Evolutionary conservation across 495 filamentous ascomycete genomes (phyloP).

Genomic region (Penicillium lividum): DNA sequence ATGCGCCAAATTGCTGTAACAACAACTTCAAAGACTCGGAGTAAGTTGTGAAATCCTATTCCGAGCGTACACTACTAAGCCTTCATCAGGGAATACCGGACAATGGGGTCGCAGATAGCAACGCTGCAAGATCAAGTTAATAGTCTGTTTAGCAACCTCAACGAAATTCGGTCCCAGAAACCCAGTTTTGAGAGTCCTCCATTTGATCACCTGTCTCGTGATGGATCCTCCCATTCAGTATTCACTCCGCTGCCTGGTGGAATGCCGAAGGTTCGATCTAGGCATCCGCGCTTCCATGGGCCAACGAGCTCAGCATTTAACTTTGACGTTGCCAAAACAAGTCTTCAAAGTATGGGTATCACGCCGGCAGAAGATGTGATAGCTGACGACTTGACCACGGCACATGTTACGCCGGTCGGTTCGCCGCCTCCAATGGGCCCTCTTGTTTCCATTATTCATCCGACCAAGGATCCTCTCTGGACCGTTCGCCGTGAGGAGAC

Average conservation of each 20-base stretch:
- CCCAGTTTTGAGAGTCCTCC: slow-evolving; percentile 36
- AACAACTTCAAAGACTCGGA: slow-evolving; percentile 81
- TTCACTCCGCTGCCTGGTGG: slow-evolving; percentile 37
- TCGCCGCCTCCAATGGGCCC: slow-evolving; percentile 52
- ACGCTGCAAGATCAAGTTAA: slow-evolving; percentile 85
- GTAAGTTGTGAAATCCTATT: slow-evolving; percentile 34
- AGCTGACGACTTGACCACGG: slow-evolving; percentile 55
- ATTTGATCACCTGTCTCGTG: slow-evolving; percentile 41
- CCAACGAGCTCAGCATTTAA: slow-evolving; percentile 86
- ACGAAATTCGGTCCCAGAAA: slow-evolving; percentile 55
- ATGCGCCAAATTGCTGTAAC: slow-evolving; percentile 89
- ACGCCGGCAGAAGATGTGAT: slow-evolving; percentile 54
- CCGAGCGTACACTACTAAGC: slow-evolving; percentile 13
- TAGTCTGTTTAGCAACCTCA: slow-evolving; percentile 67
- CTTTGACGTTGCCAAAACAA: slow-evolving; percentile 83
- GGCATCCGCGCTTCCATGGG: slow-evolving; percentile 73
- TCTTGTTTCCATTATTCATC: slow-evolving; percentile 38
- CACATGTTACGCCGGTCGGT: slow-evolving; percentile 50
- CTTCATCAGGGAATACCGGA: slow-evolving; percentile 66
- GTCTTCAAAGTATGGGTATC: slow-evolving; percentile 87
- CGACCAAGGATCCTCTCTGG: slow-evolving; percentile 74
- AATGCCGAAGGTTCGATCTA: slow-evolving; percentile 38
- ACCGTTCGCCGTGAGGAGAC: slow-evolving; percentile 69
- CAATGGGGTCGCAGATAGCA: slow-evolving; percentile 71
- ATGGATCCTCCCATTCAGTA: slow-evolving; percentile 40